phyloP scores from a whole-genome alignment of 345 rosid species.

The Gossypium mustelinum region DNA sequence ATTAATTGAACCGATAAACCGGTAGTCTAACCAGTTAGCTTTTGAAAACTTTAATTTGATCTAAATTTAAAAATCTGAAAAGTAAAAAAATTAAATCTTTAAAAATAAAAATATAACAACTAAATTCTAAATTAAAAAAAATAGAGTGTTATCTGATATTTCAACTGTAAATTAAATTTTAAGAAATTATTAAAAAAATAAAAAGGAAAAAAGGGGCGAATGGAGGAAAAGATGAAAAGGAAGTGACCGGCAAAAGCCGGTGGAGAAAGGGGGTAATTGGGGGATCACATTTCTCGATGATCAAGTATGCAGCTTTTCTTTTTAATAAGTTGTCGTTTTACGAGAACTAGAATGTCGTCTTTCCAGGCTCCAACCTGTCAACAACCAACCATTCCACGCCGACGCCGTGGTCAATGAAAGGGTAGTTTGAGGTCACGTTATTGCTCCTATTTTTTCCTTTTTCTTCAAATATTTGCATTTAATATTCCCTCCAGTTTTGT shows the following conservation, averaged over 20 bases:
- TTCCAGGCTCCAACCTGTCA: slow-evolving; percentile 13
- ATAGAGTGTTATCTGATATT: too few relatives aligned
- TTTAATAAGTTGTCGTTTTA: slow-evolving; percentile 5
- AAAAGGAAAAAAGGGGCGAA: not conserved
- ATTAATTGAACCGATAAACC: too few relatives aligned
- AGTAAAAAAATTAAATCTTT: too few relatives aligned
- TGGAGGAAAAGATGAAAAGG: not conserved
- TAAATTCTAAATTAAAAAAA: too few relatives aligned
- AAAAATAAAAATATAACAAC: too few relatives aligned
- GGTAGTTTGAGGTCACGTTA: not conserved
- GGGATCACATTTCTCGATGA: not conserved
- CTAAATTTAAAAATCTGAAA: too few relatives aligned
- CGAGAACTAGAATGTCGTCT: not conserved
- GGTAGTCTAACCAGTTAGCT: too few relatives aligned
- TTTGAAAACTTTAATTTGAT: too few relatives aligned
- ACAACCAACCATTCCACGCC: not conserved
- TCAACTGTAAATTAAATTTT: not conserved
- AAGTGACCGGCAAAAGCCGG: slow-evolving; percentile 10
- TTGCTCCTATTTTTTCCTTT: too few relatives aligned
- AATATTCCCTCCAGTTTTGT: too few relatives aligned
- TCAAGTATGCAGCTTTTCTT: not conserved
- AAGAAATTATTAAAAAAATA: not conserved
- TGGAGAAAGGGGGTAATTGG: not conserved
- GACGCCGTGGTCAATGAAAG: slow-evolving; percentile 5
- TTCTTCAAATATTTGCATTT: too few relatives aligned